Base-by-base conservation (phyloP, 1,284 basidiomycete species). In the Ustilago crameri region DNA sequence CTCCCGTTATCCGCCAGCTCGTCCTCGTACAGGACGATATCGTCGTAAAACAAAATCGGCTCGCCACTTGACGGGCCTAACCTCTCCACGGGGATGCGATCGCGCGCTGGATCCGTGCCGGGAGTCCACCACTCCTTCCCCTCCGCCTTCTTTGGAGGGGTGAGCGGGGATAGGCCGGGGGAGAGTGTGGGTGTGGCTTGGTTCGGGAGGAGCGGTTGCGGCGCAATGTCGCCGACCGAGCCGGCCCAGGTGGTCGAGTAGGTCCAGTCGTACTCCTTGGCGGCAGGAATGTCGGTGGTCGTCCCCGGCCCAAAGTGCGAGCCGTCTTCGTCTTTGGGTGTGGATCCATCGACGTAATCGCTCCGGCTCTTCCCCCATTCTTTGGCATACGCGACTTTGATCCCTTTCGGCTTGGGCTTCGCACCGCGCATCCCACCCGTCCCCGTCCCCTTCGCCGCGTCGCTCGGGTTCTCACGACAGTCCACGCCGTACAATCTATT, bases 381-480 rank as follows among this genome's bases (percentile, higher is more conserved):
- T 59, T 96, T 92, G 0, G 95, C 93, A 85, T 98, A 92, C 14
- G 91, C 90, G 10, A 98, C 95, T 79, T 94, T 93, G 70, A 98
- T 93, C 0, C 90, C 91, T 40, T 61, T 75, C 14, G 51, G 46
- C n/a, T 56, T 75, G 9, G 72, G 72, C 34, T 69, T 79, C 14
- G 62, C 64, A 5, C 73, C 71, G 12, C 48, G 37, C 0, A 47
- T 44, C 12, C 54, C 40, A 12, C 45, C 26, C 41, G 34, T 51
- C 15, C 35, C 48, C 5, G 37, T 51, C 9, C 41, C 20, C 7
- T 20, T 42, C 5, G 37, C 7, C 5, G 37, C 37, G 15, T 38
- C 37, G 5, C 9, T 37, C 14, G 59, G 40, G 5, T 47, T 12
- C 20, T 61, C 63, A 3, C 68, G 37, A 24, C 75, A 64, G 30